Conservation (phyloP, 1,284 basidiomycete species). For the Pseudozyma sp. region DNA sequence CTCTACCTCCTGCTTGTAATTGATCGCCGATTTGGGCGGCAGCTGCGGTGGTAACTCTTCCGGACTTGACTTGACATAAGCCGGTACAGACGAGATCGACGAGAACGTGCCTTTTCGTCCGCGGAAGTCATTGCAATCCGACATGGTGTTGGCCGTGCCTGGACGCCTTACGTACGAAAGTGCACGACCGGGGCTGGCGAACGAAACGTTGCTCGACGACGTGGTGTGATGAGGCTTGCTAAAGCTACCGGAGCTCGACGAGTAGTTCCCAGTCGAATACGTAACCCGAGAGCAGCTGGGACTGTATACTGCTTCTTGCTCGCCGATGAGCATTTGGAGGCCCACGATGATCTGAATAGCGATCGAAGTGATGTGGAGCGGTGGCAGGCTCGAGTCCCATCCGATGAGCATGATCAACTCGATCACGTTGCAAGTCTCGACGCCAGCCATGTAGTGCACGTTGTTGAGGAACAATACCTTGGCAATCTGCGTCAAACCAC, state of each 20-base stretch:
- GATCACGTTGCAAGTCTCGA: constrained; percentile 37
- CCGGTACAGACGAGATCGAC: constrained; percentile 24
- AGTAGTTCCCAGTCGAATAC: constrained; percentile 9
- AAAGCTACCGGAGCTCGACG: constrained; percentile 9
- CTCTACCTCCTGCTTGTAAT: constrained; percentile 13
- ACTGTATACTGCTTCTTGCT: constrained; percentile 48
- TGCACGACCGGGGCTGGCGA: background rate
- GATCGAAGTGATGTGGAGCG: constrained; percentile 31
- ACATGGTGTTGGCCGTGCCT: constrained; percentile 21
- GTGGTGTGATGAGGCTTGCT: constrained; percentile 10
- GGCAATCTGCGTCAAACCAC: constrained; percentile 37
- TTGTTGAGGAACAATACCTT: constrained; percentile 48
- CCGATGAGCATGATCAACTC: constrained; percentile 35
- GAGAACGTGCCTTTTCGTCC: constrained; percentile 22
- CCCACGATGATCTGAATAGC: constrained; percentile 42
- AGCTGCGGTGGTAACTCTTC: constrained; percentile 7
- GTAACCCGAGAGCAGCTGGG: constrained; percentile 23
- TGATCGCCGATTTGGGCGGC: constrained; percentile 12
- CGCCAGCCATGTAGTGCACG: constrained; percentile 45
- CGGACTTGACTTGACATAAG: constrained; percentile 15
- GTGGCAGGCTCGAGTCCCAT: constrained; percentile 26
- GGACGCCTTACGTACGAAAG: constrained; percentile 38
- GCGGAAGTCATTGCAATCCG: constrained; percentile 3
- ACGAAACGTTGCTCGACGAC: constrained; percentile 12
- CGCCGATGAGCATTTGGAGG: constrained; percentile 44